Evolutionary conservation across 1,284 basidiomycete species (phyloP).

Genomic region (Leccinum pallidistipes): DNA sequence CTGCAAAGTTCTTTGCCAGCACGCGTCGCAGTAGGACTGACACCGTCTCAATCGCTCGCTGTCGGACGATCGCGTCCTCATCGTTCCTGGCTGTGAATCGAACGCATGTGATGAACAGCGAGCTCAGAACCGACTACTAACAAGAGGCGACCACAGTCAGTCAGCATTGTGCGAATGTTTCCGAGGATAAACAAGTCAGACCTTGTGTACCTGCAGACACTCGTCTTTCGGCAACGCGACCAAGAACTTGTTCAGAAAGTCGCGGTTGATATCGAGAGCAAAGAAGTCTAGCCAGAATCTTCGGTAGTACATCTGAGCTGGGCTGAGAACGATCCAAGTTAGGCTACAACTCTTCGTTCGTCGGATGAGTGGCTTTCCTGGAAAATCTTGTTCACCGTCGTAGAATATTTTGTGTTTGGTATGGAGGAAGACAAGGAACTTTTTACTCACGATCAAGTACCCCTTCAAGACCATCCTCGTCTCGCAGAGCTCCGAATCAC

Average conservation of each 20-base stretch:
- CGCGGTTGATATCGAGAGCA: slow-evolving; percentile 48
- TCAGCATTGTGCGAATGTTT: slow-evolving; percentile 2
- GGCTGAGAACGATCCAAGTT: no score
- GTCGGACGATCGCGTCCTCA: slow-evolving; percentile 39
- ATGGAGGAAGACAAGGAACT: slow-evolving; percentile 17
- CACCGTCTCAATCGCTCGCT: slow-evolving; percentile 47
- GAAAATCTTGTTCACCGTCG: no score
- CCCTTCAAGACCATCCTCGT: not conserved
- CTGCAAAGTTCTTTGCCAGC: slow-evolving; percentile 54
- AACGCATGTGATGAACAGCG: slow-evolving; percentile 48
- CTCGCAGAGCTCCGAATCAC: slow-evolving; percentile 34
- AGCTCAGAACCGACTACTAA: slow-evolving; percentile 54
- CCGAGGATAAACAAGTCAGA: slow-evolving; percentile 23
- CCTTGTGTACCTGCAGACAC: slow-evolving; percentile 45
- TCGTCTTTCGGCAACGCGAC: slow-evolving; percentile 39
- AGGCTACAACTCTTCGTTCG: no score
- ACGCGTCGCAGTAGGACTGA: slow-evolving; percentile 45
- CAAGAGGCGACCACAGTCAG: not conserved
- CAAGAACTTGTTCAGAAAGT: slow-evolving; percentile 40
- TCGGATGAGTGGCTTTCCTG: no score
- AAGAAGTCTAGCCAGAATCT: slow-evolving; percentile 51
- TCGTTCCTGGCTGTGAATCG: slow-evolving; percentile 26
- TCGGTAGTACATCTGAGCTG: slow-evolving; percentile 26
- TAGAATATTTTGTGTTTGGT: no score
- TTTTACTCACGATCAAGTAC: slow-evolving; percentile 6